A percentile compares a stretch with the other conserved stretches of the same genome.
Evolutionary conservation across 2,329 filamentous ascomycete genomes (phyloP).

Genomic region (Elsinoe arachidis): DNA sequence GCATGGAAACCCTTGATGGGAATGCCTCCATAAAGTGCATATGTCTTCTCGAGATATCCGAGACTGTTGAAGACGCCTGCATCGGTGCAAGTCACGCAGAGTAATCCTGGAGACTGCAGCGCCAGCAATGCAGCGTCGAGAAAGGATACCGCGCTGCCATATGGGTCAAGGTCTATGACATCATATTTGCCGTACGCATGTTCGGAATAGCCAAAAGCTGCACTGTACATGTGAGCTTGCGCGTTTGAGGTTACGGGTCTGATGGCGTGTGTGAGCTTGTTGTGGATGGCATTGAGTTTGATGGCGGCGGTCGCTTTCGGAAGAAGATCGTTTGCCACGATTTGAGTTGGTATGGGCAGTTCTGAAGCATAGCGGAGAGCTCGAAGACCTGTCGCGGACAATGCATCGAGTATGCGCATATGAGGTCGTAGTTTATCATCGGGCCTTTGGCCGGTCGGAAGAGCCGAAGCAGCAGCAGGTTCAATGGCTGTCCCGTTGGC

Average conservation of each 20-base stretch:
- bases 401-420: slow-evolving; percentile 85
- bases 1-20: slow-evolving; percentile 77
- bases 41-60: slow-evolving; percentile 90
- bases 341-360: slow-evolving; percentile 57
- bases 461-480: slow-evolving; percentile 14
- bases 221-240: slow-evolving; percentile 78
- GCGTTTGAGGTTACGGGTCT: slow-evolving; percentile 72
- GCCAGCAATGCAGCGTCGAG: slow-evolving; percentile 84
- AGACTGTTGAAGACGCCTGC: slow-evolving; percentile 90
- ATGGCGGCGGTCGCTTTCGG: slow-evolving; percentile 50
- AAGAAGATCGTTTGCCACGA: slow-evolving; percentile 78
- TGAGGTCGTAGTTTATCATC: slow-evolving; percentile 24
- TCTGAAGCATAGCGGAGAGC: slow-evolving; percentile 88
- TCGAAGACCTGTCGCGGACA: slow-evolving; percentile 87
- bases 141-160: slow-evolving; percentile 87
- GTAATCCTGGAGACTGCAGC: slow-evolving; percentile 75
- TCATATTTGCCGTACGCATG: slow-evolving; percentile 57
- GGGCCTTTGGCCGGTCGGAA: slow-evolving; percentile 8
- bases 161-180: slow-evolving; percentile 93
- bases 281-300: slow-evolving; percentile 74
- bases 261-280: slow-evolving; percentile 63
- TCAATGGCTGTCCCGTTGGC: slow-evolving; percentile 14
- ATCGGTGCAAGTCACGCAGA: slow-evolving; percentile 95
- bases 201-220: slow-evolving; percentile 25
- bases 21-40: slow-evolving; percentile 82